These are phyloP conservation scores for Penicillium thymicola DNA, from an alignment of 2,329 filamentous ascomycete genomes.

Conservation along the genomic window DNA sequence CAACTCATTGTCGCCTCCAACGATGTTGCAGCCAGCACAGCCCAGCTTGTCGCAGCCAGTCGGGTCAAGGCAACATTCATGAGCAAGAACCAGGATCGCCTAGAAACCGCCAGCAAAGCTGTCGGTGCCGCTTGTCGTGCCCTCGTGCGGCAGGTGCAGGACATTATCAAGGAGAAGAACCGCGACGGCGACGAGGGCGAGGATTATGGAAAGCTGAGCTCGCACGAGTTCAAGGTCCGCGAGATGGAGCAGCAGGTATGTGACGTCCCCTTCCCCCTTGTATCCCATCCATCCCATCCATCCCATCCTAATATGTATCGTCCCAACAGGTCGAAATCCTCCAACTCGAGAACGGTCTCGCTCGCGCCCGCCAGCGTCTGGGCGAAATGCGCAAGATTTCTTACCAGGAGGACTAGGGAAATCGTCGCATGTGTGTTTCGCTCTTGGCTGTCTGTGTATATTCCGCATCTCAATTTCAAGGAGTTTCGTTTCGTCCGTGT, in stretches of 20 bases:
- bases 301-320: slow-evolving; percentile 10
- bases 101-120: slow-evolving; percentile 88
- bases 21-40: slow-evolving; percentile 91
- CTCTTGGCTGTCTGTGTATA: slow-evolving; percentile 2
- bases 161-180: slow-evolving; percentile 84
- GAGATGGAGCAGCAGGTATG: slow-evolving; percentile 99
- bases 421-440: background rate
- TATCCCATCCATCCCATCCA: background rate
- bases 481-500: background rate
- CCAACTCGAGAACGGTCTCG: slow-evolving; percentile 84
- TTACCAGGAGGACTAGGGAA: slow-evolving; percentile 69
- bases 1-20: slow-evolving; percentile 98
- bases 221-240: slow-evolving; percentile 95
- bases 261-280: slow-evolving; percentile 22
- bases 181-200: slow-evolving; percentile 73
- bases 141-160: slow-evolving; percentile 89
- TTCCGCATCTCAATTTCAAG: background rate
- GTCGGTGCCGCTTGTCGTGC: slow-evolving; percentile 84
- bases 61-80: slow-evolving; percentile 98
- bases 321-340: slow-evolving; percentile 84
- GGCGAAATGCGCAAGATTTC: slow-evolving; percentile 99
- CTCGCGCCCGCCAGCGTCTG: slow-evolving; percentile 73
- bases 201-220: slow-evolving; percentile 83
- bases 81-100: slow-evolving; percentile 89
- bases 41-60: slow-evolving; percentile 91